Evolutionary conservation across 73 alveolate genomes (phyloP).

Genomic region (Tetrahymena malaccensis): DNA sequence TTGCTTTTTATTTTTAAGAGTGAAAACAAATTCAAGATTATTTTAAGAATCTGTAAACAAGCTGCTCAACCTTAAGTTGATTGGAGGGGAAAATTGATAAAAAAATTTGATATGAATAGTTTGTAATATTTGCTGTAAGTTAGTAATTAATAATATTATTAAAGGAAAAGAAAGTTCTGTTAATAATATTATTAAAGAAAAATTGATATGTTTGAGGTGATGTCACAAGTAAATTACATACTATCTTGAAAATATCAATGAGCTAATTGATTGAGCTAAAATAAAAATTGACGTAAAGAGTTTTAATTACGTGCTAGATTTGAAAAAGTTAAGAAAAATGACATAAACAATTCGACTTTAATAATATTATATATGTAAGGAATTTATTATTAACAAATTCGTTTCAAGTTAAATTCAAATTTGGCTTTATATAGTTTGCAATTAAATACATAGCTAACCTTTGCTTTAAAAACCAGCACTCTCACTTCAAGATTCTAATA

Average conservation of each 20-base stretch:
- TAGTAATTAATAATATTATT: background rate
- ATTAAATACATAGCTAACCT: background rate
- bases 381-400: background rate
- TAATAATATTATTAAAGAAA: background rate
- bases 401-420: background rate
- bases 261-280: background rate
- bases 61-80: too few species aligned
- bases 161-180: background rate
- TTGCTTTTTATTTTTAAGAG: too few species aligned
- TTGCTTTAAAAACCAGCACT: background rate
- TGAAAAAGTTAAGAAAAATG: background rate
- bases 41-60: too few species aligned
- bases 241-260: background rate
- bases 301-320: background rate
- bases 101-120: too few species aligned
- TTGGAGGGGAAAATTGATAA: background rate
- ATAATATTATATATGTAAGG: background rate
- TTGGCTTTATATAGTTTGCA: background rate
- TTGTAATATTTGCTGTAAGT: background rate
- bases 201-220: background rate
- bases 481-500: background rate
- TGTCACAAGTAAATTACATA: background rate
- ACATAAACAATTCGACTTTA: background rate
- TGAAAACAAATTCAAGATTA: too few species aligned
- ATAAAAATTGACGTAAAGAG: background rate